phyloP scores from a whole-genome alignment of 108 stramenopile genomes.

The Cyclotella cryptica region DNA sequence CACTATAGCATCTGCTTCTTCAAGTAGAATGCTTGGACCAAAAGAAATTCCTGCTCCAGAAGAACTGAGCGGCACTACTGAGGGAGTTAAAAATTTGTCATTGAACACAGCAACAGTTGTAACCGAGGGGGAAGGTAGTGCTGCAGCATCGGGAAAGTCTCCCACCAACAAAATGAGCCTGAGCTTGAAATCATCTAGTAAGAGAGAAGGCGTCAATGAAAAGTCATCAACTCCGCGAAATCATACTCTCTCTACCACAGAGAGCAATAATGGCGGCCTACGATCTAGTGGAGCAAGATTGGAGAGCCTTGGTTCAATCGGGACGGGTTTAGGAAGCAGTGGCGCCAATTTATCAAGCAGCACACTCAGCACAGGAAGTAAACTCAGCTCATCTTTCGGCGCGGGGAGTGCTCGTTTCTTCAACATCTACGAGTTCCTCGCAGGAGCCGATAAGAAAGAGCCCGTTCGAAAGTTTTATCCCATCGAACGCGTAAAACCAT shows the following conservation, averaged over 20 bases:
- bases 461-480: constrained; percentile 85
- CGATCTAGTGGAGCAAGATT: constrained; percentile 13
- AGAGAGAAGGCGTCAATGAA: neutral
- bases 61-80: neutral
- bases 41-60: constrained; percentile 7
- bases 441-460: constrained; percentile 75
- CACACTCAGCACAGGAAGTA: neutral
- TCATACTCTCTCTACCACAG: neutral
- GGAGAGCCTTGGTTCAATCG: neutral
- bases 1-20: neutral
- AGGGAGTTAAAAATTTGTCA: constrained; percentile 6
- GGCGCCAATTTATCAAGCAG: constrained; percentile 13
- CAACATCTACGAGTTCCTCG: constrained; percentile 84
- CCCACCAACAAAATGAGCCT: neutral
- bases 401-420: constrained; percentile 42
- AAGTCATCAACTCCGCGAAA: neutral
- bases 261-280: constrained; percentile 12
- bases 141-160: neutral
- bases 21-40: neutral
- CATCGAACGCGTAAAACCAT: constrained; percentile 86
- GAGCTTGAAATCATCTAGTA: neutral
- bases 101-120: neutral
- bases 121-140: neutral
- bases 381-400: neutral
- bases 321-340: constrained; percentile 4